Base-by-base conservation (phyloP, 257 asterid species). In the Pogostemon cablin region DNA sequence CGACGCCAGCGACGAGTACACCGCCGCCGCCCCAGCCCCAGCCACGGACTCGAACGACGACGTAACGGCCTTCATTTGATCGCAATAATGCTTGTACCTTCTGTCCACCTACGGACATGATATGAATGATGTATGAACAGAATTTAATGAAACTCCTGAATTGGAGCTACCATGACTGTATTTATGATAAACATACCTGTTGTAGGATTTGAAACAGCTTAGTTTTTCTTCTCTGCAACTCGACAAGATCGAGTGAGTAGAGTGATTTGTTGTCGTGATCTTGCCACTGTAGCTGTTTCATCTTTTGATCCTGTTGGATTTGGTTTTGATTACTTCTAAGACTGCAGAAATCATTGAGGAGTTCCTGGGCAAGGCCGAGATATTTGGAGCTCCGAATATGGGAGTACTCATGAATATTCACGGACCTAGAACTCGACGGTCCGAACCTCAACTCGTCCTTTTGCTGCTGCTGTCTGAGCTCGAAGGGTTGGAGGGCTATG, bases 11-110 rank as follows among this genome's bases (percentile, higher is more conserved):
- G 90, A 75, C 0, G 95, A 86, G 42, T 93, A 93, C 47, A 75
- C 89, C 34, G 63, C 61, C 2, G 97, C 98, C 0, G 97, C 90
- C 2, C 95, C 97, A 39, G 77, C 62, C 10, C 98, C 98, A 6
- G 92, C 92, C 64, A 85, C 88, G 0, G 89, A 81, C 63, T 93
- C 98, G 71, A 93, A 88, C 32, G 97, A 78, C 9, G 89, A 78
- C 12, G 80, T 86, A 38, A 93, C 95, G 0, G 78, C 50, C 76
- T 78, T 88, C 98, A 93, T 93, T 79, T 93, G 96, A 43, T 88
- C 82, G 65, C 97, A 93, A 71, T 93, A 93, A 72, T 87, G 92
- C 76, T 81, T 87, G 89, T 93, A 93, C 86, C 96, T 87, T 61
- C 88, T 84, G 70, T 93, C 97, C 83, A 93, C 95, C 98, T 92